A percentile compares a stretch with the other conserved stretches of the same genome.
These are phyloP conservation scores for Protostelium mycophagum DNA, from an alignment of 78 protist species.

Conservation along the genomic window DNA sequence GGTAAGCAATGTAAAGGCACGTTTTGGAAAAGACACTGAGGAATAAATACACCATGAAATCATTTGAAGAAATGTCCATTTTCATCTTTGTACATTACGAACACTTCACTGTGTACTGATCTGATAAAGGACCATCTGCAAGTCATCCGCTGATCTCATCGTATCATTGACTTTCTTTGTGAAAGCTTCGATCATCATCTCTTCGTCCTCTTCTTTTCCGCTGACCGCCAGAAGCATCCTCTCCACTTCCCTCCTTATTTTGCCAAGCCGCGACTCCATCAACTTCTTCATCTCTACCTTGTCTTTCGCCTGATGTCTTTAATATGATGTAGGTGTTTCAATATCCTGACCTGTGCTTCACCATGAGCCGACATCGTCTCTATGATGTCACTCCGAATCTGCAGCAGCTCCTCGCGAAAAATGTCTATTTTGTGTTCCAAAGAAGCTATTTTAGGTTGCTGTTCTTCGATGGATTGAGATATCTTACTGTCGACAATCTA, in stretches of 20 bases:
- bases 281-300: background rate
- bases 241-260: background rate
- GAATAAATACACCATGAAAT: too few relatives aligned
- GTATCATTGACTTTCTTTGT: background rate
- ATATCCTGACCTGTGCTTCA: background rate
- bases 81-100: too few relatives aligned
- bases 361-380: background rate
- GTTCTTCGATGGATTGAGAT: too few relatives aligned
- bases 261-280: background rate
- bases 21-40: too few relatives aligned
- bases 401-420: background rate
- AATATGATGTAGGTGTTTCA: too few relatives aligned
- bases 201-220: background rate
- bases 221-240: background rate
- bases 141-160: background rate
- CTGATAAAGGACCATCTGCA: background rate
- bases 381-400: background rate
- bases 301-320: background rate
- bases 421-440: background rate
- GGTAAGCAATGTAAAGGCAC: too few relatives aligned
- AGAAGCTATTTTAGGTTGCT: too few relatives aligned
- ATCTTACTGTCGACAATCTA: too few relatives aligned
- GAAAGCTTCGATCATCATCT: background rate
- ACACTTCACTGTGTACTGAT: too few relatives aligned
- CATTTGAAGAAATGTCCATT: too few relatives aligned